Base-by-base conservation (phyloP, 768 basidiomycete genomes). In the Boletus pseudo-olivaceus region DNA sequence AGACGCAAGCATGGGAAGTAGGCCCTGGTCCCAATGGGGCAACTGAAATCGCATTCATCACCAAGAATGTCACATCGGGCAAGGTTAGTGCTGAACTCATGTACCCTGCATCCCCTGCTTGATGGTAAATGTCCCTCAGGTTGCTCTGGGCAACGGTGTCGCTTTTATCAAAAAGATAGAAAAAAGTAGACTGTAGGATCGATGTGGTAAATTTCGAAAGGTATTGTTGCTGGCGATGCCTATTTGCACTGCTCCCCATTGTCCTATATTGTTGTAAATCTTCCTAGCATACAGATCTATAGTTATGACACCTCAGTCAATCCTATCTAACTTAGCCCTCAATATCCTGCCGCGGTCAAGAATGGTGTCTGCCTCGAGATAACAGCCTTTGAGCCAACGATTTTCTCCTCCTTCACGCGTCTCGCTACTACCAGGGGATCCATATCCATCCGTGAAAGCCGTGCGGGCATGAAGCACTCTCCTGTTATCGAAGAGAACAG, bases 371-470 rank as follows among this genome's bases (percentile, higher is more conserved):
- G 79, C 83, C 64, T 89, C 87, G 2, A 90, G 65, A 75, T 81
- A 96, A 67, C 80, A 90, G 23, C 96, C 95, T 72, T 97, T 97
- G 50, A 98, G 72, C 95, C 95, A 97, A 49, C 95, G 73, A 61
- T 79, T 84, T 19, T 81, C 71, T 52, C 80, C 80, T 33, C 78
- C 81, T 27, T 80, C 76, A 17, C 62, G 68, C 33, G 58, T 68
- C 11, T 65, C 70, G 29, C 54, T 55, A 6, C 63, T 74, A 15
- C 66, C 70, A 49, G 61, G 64, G 27, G 54, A 23, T 43, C 45
- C 55, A 34, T 79, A 23, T 43, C 45, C 55, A 34, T 79, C 74
- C n/a, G 62, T 51, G 65, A 98, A 98, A 12, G 84, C 86, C 1
- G 85, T 88, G 23, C 96, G 75, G 0, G 90, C 93, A 68, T 99